Evolutionary conservation across 345 rosid species (phyloP).

Genomic region (Corchorus olitorius): DNA sequence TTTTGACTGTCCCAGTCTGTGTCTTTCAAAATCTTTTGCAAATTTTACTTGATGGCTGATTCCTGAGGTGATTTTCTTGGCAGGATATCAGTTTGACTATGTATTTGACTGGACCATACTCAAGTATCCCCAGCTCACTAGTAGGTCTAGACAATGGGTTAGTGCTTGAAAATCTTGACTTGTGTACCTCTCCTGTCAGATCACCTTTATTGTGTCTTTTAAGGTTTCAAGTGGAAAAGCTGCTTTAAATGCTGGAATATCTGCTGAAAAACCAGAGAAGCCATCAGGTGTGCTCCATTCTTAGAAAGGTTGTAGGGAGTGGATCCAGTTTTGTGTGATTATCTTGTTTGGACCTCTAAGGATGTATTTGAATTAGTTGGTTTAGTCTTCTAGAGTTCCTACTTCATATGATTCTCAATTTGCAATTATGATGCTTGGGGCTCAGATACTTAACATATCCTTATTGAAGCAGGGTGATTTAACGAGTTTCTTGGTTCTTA

Average conservation of each 20-base stretch:
- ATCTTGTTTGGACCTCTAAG: conserved; percentile 8
- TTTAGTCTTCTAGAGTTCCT: not conserved
- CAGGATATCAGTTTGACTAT: conserved; percentile 60
- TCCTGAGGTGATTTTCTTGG: conserved; percentile 13
- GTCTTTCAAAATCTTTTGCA: not conserved
- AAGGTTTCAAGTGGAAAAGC: conserved; percentile 31
- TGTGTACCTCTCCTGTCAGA: not conserved
- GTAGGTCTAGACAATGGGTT: conserved; percentile 47
- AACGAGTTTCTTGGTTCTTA: not conserved
- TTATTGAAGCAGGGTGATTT: not conserved
- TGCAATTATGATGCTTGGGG: not conserved
- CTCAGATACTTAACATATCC: not conserved
- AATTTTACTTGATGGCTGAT: conserved; percentile 16
- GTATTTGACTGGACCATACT: conserved; percentile 62
- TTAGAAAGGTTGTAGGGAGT: conserved; percentile 22
- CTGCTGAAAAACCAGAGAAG: conserved; percentile 41
- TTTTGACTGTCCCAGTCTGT: not conserved
- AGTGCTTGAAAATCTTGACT: conserved; percentile 18
- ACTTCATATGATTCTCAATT: not conserved
- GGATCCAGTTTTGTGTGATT: conserved; percentile 2
- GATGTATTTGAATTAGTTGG: not conserved
- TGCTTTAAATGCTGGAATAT: conserved; percentile 34
- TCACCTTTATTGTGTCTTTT: conserved; percentile 13
- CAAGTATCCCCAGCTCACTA: conserved; percentile 57
- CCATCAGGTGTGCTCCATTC: conserved; percentile 39